Evolutionary conservation across 2,329 filamentous ascomycete genomes (phyloP).

Genomic region (Phialemonium atrogriseum): DNA sequence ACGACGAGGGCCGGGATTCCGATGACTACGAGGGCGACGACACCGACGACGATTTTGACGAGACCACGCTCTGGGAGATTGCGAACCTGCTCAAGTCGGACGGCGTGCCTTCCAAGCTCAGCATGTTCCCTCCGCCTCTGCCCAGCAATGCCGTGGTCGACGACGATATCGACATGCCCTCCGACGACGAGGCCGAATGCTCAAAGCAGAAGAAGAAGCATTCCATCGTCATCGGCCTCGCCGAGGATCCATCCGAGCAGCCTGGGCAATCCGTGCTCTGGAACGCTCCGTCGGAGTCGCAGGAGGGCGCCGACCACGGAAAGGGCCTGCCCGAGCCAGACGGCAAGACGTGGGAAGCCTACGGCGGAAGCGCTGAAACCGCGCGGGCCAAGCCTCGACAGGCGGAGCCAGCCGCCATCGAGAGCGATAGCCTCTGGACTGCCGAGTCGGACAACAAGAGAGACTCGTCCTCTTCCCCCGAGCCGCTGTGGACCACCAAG

Average conservation of each 20-base stretch:
- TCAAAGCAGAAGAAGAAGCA: constrained; percentile 16
- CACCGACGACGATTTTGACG: constrained; percentile 47
- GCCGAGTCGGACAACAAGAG: constrained; percentile 9
- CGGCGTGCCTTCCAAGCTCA: constrained; percentile 42
- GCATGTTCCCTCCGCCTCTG: constrained; percentile 31
- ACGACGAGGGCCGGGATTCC: constrained; percentile 37
- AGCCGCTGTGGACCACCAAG: constrained; percentile 1
- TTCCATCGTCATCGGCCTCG: constrained; percentile 23
- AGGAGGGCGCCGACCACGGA: constrained; percentile 3
- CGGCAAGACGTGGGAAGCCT: constrained; percentile 25
- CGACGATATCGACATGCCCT: constrained; percentile 23
- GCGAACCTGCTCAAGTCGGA: constrained; percentile 47
- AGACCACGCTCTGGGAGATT: constrained; percentile 56
- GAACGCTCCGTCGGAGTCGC: constrained; percentile 3
- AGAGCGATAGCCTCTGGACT: constrained; percentile 14
- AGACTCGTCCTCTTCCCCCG: not conserved
- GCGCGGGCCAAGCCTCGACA: constrained; percentile 19
- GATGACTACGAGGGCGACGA: constrained; percentile 24
- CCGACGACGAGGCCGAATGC: constrained; percentile 18
- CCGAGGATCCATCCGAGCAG: constrained; percentile 16
- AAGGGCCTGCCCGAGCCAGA: constrained; percentile 29
- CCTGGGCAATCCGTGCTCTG: constrained; percentile 9
- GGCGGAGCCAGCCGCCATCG: constrained; percentile 20
- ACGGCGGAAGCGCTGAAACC: constrained; percentile 18
- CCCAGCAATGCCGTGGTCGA: constrained; percentile 21